These are phyloP conservation scores for Blepharisma japonicum DNA, from an alignment of 73 alveolate genomes.

Conservation along the genomic window DNA sequence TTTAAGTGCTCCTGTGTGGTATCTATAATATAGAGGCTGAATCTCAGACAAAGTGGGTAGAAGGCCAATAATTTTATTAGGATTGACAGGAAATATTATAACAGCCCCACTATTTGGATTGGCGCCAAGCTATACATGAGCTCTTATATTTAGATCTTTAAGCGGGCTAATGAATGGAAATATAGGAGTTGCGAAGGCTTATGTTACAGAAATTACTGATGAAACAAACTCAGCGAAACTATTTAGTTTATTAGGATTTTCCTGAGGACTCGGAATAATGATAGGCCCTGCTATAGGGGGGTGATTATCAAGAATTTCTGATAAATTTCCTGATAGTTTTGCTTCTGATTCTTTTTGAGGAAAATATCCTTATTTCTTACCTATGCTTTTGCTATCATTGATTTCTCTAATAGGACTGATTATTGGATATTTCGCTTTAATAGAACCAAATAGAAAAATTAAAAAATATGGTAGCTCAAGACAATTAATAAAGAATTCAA, in stretches of 20 bases:
- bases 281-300: background rate
- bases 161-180: background rate
- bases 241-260: background rate
- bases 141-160: background rate
- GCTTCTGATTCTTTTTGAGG: background rate
- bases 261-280: background rate
- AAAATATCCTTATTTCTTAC: slow-evolving; percentile 6
- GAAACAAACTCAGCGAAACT: background rate
- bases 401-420: background rate
- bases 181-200: background rate
- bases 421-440: background rate
- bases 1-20: background rate
- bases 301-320: background rate
- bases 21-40: background rate
- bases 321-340: background rate
- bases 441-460: no score
- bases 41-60: background rate
- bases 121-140: background rate
- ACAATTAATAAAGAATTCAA: background rate
- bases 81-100: background rate
- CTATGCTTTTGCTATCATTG: background rate
- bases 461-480: no score
- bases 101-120: background rate
- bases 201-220: background rate
- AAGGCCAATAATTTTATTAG: background rate